Base-by-base conservation (phyloP, 2,329 filamentous ascomycete genomes). In the Fusarium verrucosum region DNA sequence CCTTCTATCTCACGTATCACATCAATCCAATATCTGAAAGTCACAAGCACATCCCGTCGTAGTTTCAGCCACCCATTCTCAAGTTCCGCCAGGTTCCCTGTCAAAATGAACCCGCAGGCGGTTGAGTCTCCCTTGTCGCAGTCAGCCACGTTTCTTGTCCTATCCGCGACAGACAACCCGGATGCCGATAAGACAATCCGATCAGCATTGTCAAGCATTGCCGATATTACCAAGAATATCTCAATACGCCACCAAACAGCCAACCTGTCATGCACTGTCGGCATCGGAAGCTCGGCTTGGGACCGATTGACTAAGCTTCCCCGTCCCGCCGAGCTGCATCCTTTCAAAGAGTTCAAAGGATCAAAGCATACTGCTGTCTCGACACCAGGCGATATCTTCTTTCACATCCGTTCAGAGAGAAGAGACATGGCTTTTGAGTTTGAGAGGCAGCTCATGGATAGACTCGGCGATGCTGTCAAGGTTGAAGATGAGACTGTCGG, bases 371-470 rank as follows among this genome's bases (percentile, higher is more conserved):
- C 80, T 0, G 84, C 85, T 1, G 74, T 84, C 8, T 83, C 83
- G 0, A 87, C 85, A 0, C 82, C 84, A 0, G 85, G 85, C 0
- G 85, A 87, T 55, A 57, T 87, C 1, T 75, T 87, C 5, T 85
- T 87, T 58, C 85, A 87, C 65, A 87, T 87, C 58, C 82, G 85
- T 26, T 78, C 84, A 0, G 83, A 86, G 44, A 78, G 85, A 2
- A 78, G 83, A 14, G 85, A 87, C 64, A 64, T 87, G 20, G 83
- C 81, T 66, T 87, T 87, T 59, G 85, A 87, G 66, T 84, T 87
- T 51, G 85, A 87, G 74, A 75, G 80, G 28, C 85, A 86, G 63
- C 70, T 87, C 11, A 73, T 87, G 68, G 78, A 81, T 14, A 62
- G 70, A 3, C 77, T 87, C 0, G 82, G 81, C 1, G 79, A 80